These are phyloP conservation scores for Scutellaria minor DNA, from an alignment of 257 asterid species.

Conservation along the genomic window DNA sequence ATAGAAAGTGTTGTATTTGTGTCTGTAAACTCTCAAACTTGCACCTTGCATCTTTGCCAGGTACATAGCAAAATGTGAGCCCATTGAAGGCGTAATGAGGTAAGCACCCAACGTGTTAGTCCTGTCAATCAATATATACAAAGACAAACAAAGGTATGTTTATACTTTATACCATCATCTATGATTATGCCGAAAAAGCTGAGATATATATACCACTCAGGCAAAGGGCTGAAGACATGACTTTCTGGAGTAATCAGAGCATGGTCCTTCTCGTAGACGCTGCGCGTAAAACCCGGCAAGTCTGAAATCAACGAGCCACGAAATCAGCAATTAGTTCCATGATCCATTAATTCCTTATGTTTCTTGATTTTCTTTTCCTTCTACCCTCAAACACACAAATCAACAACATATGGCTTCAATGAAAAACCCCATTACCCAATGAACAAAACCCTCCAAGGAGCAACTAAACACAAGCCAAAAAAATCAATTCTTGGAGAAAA, in stretches of 20 bases:
- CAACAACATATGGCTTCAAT: not conserved
- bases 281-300: constrained; percentile 95
- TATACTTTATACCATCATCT: constrained; percentile 22
- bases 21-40: not conserved
- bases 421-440: not conserved
- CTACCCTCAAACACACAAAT: too few relatives aligned
- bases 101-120: constrained; percentile 75
- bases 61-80: constrained; percentile 93
- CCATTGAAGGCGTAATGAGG: constrained; percentile 83
- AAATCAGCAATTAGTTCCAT: constrained; percentile 17
- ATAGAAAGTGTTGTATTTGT: too few relatives aligned
- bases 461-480: not conserved
- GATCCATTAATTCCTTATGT: not conserved
- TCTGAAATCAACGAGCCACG: constrained; percentile 51
- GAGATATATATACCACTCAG: constrained; percentile 64
- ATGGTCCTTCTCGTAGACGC: constrained; percentile 82
- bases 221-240: constrained; percentile 89
- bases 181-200: constrained; percentile 8
- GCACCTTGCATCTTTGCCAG: constrained; percentile 96
- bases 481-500: not conserved
- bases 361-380: not conserved
- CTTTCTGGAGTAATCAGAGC: constrained; percentile 97
- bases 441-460: constrained; percentile 6
- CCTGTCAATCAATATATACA: constrained; percentile 48
- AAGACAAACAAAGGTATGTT: constrained; percentile 7